Base-by-base conservation (phyloP, 148 eudicot species). In the Rhododendron griersonianum region DNA sequence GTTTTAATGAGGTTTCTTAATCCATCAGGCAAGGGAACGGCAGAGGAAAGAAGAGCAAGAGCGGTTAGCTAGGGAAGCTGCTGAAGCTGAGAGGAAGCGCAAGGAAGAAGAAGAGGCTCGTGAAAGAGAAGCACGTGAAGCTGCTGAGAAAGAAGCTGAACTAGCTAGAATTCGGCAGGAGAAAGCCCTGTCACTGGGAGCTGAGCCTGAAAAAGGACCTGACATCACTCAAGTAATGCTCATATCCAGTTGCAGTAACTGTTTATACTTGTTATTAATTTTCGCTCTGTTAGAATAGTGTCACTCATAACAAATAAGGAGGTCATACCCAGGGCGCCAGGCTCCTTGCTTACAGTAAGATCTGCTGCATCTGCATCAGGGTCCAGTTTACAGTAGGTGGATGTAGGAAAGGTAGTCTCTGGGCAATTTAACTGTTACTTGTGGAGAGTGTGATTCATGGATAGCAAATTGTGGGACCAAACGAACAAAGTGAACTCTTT, bases 81-180 rank as follows among this genome's bases (percentile, higher is more conserved):
- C 96, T 82, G 99, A 95, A 91, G 99, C 93, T 84, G 98, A 94
- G 92, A 91, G 89, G 87, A 97, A 90, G 87, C 91, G 80, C 57
- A 92, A 87, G 90, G 99, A 95, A 89, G 99, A 95, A 88, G 99
- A 97, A 87, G 99, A 93, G 90, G 96, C 94, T 50, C 95, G 94
- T 87, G 98, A 94, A 90, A 93, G 96, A 91, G 99, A 92, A 86
- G 95, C 91, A 45, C 93, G 85, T 83, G 99, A 95, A 91, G 96
- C 98, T 86, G 95, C 93, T 51, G 98, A 97, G 91, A 95, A 89
- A 91, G 95, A 95, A 94, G 98, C 98, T 89, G 95, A 93, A 63
- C 88, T 97, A 83, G 95, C 93, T 85, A 94, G 93, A 86, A 89
- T 92, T 84, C 91, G 95, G 67, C 92, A 92, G 91, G 95, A 95